Percentiles rank a stretch among this genome's conserved stretches.
Evolutionary conservation across 2,329 filamentous ascomycete species (phyloP).

Genomic region (Raffaelea arxii): DNA sequence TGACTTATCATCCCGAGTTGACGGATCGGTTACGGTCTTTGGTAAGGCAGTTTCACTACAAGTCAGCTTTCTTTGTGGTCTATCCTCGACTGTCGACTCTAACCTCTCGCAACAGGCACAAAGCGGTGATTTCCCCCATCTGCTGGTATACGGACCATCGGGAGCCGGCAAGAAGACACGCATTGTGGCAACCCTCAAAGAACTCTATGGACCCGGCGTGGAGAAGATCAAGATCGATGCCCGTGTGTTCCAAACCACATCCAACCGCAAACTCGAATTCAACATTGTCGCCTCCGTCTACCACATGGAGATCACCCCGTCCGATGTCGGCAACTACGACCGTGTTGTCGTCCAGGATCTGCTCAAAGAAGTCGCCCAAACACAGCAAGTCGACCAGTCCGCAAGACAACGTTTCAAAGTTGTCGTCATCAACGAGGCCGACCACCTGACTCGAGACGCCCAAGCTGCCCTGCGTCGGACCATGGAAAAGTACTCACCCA

Average conservation of each 20-base stretch:
- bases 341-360: slow-evolving; percentile 92
- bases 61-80: neutral
- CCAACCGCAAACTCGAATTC: slow-evolving; percentile 97
- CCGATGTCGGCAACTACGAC: slow-evolving; percentile 93
- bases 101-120: slow-evolving; percentile 54
- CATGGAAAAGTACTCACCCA: slow-evolving; percentile 99
- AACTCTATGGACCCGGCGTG: slow-evolving; percentile 91
- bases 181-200: slow-evolving; percentile 89
- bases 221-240: slow-evolving; percentile 99
- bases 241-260: slow-evolving; percentile 88
- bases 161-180: slow-evolving; percentile 97
- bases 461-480: slow-evolving; percentile 90
- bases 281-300: slow-evolving; percentile 97
- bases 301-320: slow-evolving; percentile 96
- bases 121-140: slow-evolving; percentile 94
- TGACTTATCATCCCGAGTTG: slow-evolving; percentile 83
- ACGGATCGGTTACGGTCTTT: slow-evolving; percentile 80
- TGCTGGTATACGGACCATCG: slow-evolving; percentile 93
- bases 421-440: slow-evolving; percentile 97
- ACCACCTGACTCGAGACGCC: slow-evolving; percentile 86
- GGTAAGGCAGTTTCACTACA: slow-evolving; percentile 38
- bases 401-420: slow-evolving; percentile 95
- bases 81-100: neutral
- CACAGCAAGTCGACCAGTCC: slow-evolving; percentile 90
- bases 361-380: slow-evolving; percentile 95